phyloP scores from a whole-genome alignment of 2,329 filamentous ascomycete genomes.

The Sporothrix sp. region DNA sequence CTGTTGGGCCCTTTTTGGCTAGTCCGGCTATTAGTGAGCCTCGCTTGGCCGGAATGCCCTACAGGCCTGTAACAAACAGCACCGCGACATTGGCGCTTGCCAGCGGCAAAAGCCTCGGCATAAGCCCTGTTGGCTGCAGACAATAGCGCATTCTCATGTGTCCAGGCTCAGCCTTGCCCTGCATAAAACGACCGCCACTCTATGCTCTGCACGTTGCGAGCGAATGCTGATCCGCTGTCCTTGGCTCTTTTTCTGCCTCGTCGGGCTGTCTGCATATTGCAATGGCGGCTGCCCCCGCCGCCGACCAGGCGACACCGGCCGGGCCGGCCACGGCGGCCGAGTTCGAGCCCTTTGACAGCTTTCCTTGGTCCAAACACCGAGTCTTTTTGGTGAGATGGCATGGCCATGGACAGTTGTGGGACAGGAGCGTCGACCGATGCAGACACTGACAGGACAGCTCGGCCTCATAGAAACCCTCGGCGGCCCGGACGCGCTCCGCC shows the following conservation, averaged over 20 bases:
- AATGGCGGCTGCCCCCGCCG: constrained; percentile 8
- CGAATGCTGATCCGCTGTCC: no score
- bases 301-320: neutral
- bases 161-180: neutral
- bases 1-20: neutral
- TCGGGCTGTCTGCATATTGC: neutral
- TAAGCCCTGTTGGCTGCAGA: no score
- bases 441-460: constrained; percentile 12
- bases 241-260: neutral
- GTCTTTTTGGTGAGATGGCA: constrained; percentile 15
- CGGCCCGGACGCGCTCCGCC: constrained; percentile 16
- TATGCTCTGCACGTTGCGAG: no score
- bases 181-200: neutral
- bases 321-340: constrained; percentile 3
- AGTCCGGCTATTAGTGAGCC: no score
- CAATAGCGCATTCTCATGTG: neutral
- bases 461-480: constrained; percentile 20
- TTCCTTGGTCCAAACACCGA: constrained; percentile 19
- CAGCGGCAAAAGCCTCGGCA: constrained; percentile 8
- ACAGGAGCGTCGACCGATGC: no score
- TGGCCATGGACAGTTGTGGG: neutral
- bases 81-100: constrained; percentile 2
- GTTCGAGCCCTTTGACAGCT: constrained; percentile 18
- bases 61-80: neutral
- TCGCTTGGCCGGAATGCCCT: no score